A percentile compares a stretch with the other conserved stretches of the same genome.
Evolutionary conservation across 305 asterid species (phyloP).

Genomic region (Fraxinus xanthoxyloides): DNA sequence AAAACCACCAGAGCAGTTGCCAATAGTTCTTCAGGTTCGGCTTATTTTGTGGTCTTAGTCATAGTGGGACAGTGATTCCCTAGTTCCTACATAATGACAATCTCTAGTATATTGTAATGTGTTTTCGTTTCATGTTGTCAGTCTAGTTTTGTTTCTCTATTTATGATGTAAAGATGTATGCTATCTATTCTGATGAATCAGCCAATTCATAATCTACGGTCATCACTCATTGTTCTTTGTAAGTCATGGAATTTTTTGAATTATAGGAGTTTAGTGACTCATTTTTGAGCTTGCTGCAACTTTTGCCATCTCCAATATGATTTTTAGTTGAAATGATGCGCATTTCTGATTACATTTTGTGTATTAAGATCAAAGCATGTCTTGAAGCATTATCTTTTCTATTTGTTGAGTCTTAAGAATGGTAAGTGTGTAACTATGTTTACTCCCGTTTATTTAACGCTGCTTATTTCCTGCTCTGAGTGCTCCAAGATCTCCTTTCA

Average conservation of each 20-base stretch:
- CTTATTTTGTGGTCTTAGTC: conserved; percentile 12
- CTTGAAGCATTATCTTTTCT: not conserved
- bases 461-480: not conserved
- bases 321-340: not conserved
- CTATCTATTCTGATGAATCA: not conserved
- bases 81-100: not conserved
- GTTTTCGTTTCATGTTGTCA: not conserved
- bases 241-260: not conserved
- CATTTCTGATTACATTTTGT: not conserved
- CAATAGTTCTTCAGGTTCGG: conserved; percentile 96
- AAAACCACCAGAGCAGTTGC: conserved; percentile 98
- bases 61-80: not conserved
- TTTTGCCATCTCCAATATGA: not conserved
- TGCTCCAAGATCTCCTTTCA: not conserved
- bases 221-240: not conserved
- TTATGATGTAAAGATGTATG: not conserved
- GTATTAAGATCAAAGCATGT: not conserved
- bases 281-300: not conserved
- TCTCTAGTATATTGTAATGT: conserved; percentile 11
- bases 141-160: not conserved
- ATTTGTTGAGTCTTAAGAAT: not conserved
- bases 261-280: not conserved
- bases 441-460: not conserved
- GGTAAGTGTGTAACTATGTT: not conserved
- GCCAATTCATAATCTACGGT: not conserved